Conservation (phyloP, 352 stramenopile species). For the Elongisporangium anandrum region DNA sequence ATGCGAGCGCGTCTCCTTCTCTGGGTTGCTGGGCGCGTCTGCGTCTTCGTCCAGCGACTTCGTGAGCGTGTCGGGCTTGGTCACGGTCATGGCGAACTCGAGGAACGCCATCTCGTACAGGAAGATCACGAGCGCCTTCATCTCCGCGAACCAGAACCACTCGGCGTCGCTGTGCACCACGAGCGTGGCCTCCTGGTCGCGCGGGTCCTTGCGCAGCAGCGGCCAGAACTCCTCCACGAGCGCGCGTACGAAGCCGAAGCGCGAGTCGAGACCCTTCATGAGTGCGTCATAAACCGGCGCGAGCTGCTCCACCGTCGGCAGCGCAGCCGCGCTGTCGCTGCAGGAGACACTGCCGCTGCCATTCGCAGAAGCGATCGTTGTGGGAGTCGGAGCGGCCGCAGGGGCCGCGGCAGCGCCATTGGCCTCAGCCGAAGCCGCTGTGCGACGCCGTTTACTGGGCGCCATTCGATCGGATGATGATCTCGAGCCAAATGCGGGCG, state of each 20-base stretch:
- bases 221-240: conserved; percentile 70
- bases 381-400: background rate
- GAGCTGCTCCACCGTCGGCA: background rate
- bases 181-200: conserved; percentile 20
- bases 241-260: conserved; percentile 43
- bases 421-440: background rate
- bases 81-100: conserved; percentile 82
- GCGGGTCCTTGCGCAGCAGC: conserved; percentile 48
- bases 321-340: background rate
- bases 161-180: conserved; percentile 41
- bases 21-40: conserved; percentile 7
- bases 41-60: conserved; percentile 3
- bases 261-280: conserved; percentile 1
- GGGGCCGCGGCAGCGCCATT: background rate
- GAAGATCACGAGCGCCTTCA: conserved; percentile 79
- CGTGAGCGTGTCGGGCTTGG: conserved; percentile 72
- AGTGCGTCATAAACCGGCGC: background rate
- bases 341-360: background rate
- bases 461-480: background rate
- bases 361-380: background rate
- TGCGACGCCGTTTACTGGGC: background rate
- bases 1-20: conserved; percentile 59
- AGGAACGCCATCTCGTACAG: conserved; percentile 85
- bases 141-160: conserved; percentile 84
- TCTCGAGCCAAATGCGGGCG: background rate